Evolutionary conservation across 2,329 filamentous ascomycete genomes (phyloP).

Genomic region (Chalaropsis thielavioides): DNA sequence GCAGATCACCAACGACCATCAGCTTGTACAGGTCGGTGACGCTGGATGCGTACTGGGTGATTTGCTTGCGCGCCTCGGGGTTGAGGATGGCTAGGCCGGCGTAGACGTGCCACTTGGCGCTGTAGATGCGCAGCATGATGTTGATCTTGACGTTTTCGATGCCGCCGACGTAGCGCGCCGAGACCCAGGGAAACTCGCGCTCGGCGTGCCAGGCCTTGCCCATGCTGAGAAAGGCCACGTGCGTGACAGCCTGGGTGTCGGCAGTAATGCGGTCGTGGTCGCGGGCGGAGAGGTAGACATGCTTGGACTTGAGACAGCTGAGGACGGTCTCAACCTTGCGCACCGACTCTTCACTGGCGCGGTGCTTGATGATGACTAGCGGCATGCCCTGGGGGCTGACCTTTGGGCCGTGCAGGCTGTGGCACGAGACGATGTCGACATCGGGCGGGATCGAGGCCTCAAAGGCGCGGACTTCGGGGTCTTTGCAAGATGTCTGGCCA

Average conservation of each 20-base stretch:
- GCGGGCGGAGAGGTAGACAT: conserved; percentile 72
- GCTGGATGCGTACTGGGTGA: conserved; percentile 80
- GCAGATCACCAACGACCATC: conserved; percentile 73
- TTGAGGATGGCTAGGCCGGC: conserved; percentile 94
- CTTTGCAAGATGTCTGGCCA: conserved; percentile 96
- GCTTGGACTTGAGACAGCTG: conserved; percentile 68
- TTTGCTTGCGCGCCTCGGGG: conserved; percentile 80
- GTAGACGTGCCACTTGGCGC: conserved; percentile 99
- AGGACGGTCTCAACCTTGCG: conserved; percentile 68
- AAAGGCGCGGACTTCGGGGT: conserved; percentile 86
- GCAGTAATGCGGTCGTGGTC: conserved; percentile 95
- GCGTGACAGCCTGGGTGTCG: conserved; percentile 94
- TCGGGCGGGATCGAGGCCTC: conserved; percentile 76
- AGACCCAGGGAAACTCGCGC: conserved; percentile 91
- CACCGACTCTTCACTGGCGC: conserved; percentile 63
- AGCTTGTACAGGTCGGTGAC: conserved; percentile 93
- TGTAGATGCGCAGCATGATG: conserved; percentile 90
- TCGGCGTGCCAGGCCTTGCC: conserved; percentile 95
- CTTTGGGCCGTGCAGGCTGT: conserved; percentile 87
- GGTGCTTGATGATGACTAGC: conserved; percentile 85
- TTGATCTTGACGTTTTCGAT: conserved; percentile 99
- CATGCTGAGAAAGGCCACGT: conserved; percentile 94
- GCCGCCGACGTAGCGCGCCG: conserved; percentile 85
- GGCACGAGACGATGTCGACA: conserved; percentile 87
- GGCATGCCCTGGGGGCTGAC: conserved; percentile 83